Percentiles rank a stretch among this genome's conserved stretches.
Conservation (phyloP, 2,329 filamentous ascomycete species). For the Tolypocladium tundrense region DNA sequence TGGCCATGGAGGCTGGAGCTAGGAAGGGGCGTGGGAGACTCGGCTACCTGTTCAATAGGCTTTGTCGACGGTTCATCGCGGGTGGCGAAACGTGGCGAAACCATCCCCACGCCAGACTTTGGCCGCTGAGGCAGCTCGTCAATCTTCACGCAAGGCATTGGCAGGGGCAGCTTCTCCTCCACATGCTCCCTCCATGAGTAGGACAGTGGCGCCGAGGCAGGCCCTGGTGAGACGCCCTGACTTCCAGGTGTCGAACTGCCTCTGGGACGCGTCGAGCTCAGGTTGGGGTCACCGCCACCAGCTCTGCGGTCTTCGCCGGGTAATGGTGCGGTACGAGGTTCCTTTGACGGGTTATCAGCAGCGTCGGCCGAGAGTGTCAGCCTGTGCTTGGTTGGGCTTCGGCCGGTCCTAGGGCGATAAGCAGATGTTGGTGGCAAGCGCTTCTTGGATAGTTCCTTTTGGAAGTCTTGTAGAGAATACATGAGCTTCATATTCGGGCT, state of each 20-base stretch:
- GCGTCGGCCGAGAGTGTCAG: constrained; percentile 50
- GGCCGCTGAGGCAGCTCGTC: constrained; percentile 21
- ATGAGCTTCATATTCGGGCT: constrained; percentile 88
- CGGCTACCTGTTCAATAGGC: constrained; percentile 19
- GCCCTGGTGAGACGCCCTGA: constrained; percentile 47
- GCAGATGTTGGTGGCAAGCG: constrained; percentile 33
- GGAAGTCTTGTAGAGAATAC: constrained; percentile 79
- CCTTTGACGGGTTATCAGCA: constrained; percentile 40
- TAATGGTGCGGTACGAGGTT: constrained; percentile 52
- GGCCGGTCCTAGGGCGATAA: constrained; percentile 37
- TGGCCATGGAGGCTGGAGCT: not conserved
- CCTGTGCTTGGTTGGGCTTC: constrained; percentile 50
- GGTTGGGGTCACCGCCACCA: constrained; percentile 24
- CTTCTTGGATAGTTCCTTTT: constrained; percentile 49
- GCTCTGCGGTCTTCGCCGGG: constrained; percentile 41
- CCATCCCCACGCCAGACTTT: constrained; percentile 19
- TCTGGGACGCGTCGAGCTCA: constrained; percentile 35
- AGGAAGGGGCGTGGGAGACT: constrained; percentile 8
- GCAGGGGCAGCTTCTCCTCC: constrained; percentile 13
- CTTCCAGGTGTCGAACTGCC: constrained; percentile 43
- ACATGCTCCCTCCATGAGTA: constrained; percentile 45
- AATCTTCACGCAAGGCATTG: not conserved
- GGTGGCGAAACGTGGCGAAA: constrained; percentile 4
- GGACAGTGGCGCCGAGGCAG: constrained; percentile 56
- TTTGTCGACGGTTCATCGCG: constrained; percentile 18